These are phyloP conservation scores for Neocatenulostroma microsporum DNA, from an alignment of 2,329 filamentous ascomycete genomes.

Conservation along the genomic window DNA sequence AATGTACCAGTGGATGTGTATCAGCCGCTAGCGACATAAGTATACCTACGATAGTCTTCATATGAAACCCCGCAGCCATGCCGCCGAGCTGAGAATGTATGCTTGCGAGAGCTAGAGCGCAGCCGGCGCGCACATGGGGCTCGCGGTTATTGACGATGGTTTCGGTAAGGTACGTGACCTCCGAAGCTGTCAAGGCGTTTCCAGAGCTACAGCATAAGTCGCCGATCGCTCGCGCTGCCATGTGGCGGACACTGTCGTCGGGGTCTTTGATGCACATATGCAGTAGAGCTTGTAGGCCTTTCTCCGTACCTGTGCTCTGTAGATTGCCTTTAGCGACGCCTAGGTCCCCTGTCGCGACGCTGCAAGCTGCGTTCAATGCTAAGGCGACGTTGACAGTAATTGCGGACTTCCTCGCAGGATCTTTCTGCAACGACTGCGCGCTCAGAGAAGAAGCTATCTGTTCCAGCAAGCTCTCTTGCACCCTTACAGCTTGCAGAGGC, in stretches of 20 bases:
- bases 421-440: constrained; percentile 69
- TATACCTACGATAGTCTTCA: constrained; percentile 95
- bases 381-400: constrained; percentile 85
- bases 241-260: constrained; percentile 76
- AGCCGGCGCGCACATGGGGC: constrained; percentile 85
- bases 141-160: constrained; percentile 91
- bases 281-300: constrained; percentile 58
- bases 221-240: constrained; percentile 79
- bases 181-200: constrained; percentile 77
- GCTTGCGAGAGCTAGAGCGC: constrained; percentile 83
- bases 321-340: constrained; percentile 64
- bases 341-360: constrained; percentile 77
- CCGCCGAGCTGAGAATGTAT: constrained; percentile 95
- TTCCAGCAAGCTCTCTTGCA: constrained; percentile 93
- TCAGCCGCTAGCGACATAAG: constrained; percentile 97
- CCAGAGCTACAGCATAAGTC: constrained; percentile 78
- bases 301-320: constrained; percentile 68
- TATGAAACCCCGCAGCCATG: constrained; percentile 92
- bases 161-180: constrained; percentile 87
- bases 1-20: constrained; percentile 89
- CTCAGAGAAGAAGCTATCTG: constrained; percentile 86
- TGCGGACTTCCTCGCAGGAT: constrained; percentile 79
- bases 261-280: constrained; percentile 71
- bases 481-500: constrained; percentile 77
- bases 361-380: constrained; percentile 70